Conservation (phyloP, 1,284 basidiomycete species). For the Sporisorium exsertum region DNA sequence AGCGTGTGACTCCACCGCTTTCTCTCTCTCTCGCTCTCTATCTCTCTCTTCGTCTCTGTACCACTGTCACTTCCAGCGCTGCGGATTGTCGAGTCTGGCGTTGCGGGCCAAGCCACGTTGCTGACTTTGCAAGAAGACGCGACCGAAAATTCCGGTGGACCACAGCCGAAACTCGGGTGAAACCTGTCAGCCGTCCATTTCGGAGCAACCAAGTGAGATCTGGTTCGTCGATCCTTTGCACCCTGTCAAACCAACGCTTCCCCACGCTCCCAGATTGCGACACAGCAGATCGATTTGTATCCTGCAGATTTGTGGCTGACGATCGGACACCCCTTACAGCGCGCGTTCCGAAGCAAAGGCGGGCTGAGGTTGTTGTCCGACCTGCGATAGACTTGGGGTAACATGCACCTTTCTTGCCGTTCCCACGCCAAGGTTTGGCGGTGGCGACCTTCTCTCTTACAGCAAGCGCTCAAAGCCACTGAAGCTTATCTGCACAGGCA, state of each 20-base stretch:
- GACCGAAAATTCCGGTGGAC: background rate
- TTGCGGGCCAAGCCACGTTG: background rate
- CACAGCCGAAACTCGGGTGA: background rate
- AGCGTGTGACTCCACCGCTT: background rate
- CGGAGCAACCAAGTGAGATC: background rate
- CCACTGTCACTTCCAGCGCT: background rate
- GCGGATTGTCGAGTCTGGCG: background rate
- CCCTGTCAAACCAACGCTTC: background rate
- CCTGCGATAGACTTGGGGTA: background rate
- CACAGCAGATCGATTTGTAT: background rate
- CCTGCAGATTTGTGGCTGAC: background rate
- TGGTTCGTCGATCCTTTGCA: conserved; percentile 2
- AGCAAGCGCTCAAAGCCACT: background rate
- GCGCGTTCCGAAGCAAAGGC: no score
- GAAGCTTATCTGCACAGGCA: no score
- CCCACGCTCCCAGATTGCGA: background rate
- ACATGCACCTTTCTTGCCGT: background rate
- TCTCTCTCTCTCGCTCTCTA: no score
- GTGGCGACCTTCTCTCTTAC: background rate
- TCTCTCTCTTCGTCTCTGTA: no score
- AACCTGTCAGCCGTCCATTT: background rate
- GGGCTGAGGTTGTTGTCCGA: background rate
- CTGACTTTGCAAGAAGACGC: background rate
- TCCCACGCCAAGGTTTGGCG: conserved; percentile 14
- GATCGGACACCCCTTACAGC: conserved; percentile 7